A percentile compares a stretch with the other conserved stretches of the same genome.
These are phyloP conservation scores for Apiospora rasikravindrae DNA, from an alignment of 2,329 filamentous ascomycete species.

Conservation along the genomic window DNA sequence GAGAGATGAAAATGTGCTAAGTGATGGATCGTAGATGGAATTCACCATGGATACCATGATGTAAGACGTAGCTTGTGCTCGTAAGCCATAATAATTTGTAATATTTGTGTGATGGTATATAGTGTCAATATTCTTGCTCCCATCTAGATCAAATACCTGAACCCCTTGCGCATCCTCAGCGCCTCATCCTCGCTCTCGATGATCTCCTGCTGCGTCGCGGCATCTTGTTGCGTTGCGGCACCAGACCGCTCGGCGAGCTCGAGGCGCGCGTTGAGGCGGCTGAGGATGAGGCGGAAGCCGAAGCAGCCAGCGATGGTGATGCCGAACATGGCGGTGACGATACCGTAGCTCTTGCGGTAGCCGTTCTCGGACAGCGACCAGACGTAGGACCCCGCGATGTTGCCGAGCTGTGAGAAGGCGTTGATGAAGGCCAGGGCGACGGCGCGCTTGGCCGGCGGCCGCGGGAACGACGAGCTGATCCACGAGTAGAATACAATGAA, in stretches of 20 bases:
- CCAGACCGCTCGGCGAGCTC: conserved; percentile 48
- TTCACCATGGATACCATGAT: neutral
- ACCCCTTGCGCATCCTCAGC: conserved; percentile 51
- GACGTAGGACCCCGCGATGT: conserved; percentile 66
- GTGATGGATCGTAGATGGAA: neutral
- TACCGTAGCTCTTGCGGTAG: conserved; percentile 67
- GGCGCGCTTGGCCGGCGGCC: conserved; percentile 64
- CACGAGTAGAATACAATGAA: conserved; percentile 65
- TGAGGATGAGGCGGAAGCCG: conserved; percentile 52
- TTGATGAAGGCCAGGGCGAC: conserved; percentile 67
- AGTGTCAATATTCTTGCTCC: neutral
- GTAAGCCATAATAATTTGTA: neutral
- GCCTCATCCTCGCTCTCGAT: conserved; percentile 51
- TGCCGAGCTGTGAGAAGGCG: conserved; percentile 61
- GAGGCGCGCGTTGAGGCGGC: conserved; percentile 52
- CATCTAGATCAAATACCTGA: conserved; percentile 50
- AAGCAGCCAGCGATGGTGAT: conserved; percentile 59
- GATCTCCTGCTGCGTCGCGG: conserved; percentile 39
- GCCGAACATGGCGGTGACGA: conserved; percentile 69
- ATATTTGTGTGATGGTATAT: neutral
- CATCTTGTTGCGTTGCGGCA: conserved; percentile 46
- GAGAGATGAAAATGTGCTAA: neutral
- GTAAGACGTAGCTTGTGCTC: neutral
- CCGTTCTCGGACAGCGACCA: conserved; percentile 65
- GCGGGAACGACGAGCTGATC: conserved; percentile 62